Evolutionary conservation across 2,329 filamentous ascomycete genomes (phyloP).

Genomic region (Calonectria fujianensis): DNA sequence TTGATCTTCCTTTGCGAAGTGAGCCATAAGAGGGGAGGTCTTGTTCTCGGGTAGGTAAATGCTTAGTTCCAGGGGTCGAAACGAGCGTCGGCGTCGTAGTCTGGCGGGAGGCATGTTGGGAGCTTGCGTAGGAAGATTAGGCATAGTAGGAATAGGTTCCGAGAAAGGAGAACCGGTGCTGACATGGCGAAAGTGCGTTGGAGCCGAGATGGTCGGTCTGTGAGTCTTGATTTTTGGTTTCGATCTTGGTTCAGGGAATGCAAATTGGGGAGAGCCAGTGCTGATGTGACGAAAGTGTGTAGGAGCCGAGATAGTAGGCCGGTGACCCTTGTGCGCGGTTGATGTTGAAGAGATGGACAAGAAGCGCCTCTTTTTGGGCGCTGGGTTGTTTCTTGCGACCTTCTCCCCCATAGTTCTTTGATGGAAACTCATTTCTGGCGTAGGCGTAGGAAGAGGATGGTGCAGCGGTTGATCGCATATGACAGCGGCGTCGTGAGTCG

Average conservation of each 20-base stretch:
- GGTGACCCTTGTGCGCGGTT: slow-evolving; percentile 62
- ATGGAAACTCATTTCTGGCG: slow-evolving; percentile 46
- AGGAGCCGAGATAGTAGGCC: slow-evolving; percentile 75
- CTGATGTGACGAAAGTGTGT: slow-evolving; percentile 77
- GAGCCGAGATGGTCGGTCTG: slow-evolving; percentile 75
- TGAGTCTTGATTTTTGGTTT: slow-evolving; percentile 48
- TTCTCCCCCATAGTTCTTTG: slow-evolving; percentile 48
- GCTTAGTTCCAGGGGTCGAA: slow-evolving; percentile 75
- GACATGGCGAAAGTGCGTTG: slow-evolving; percentile 77
- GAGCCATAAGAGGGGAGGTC: slow-evolving; percentile 74
- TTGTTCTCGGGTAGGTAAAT: slow-evolving; percentile 66
- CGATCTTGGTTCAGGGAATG: slow-evolving; percentile 37
- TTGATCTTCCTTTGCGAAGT: slow-evolving; percentile 64
- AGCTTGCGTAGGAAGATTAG: slow-evolving; percentile 42
- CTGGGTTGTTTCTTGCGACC: slow-evolving; percentile 62
- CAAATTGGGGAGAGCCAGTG: slow-evolving; percentile 66
- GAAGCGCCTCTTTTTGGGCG: slow-evolving; percentile 68
- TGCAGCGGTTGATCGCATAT: slow-evolving; percentile 56
- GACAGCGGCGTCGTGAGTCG: slow-evolving; percentile 49
- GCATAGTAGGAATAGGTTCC: slow-evolving; percentile 12
- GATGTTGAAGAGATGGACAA: slow-evolving; percentile 66
- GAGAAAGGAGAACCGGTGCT: slow-evolving; percentile 65
- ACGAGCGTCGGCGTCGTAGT: slow-evolving; percentile 59
- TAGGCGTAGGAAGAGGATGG: slow-evolving; percentile 55
- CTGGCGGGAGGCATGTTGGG: slow-evolving; percentile 52